These are phyloP conservation scores for Cucurbita ficifolia DNA, from an alignment of 306 rosid genomes.

Conservation along the genomic window DNA sequence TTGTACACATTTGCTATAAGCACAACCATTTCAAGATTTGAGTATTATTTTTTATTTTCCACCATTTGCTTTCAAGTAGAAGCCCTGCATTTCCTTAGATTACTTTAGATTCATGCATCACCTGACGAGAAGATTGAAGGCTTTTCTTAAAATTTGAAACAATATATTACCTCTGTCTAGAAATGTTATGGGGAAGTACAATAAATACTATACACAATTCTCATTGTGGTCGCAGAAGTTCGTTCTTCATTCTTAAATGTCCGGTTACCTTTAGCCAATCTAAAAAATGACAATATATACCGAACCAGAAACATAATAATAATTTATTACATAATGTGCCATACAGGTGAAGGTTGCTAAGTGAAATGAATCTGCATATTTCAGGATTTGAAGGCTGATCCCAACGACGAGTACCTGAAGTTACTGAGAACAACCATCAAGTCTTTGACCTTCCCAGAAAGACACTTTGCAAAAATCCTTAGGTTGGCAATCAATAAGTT, in stretches of 20 bases:
- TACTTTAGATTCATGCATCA: neutral
- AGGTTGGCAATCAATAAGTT: conserved; percentile 49
- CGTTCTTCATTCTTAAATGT: neutral
- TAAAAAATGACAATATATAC: neutral
- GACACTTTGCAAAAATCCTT: conserved; percentile 45
- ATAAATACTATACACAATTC: neutral
- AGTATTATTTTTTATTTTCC: neutral
- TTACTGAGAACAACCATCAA: conserved; percentile 47
- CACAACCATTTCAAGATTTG: neutral
- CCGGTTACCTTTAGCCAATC: neutral
- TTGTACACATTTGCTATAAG: neutral
- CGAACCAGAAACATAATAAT: neutral
- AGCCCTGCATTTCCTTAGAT: neutral
- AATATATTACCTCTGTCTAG: neutral
- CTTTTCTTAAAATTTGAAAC: neutral
- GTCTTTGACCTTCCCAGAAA: conserved; percentile 63
- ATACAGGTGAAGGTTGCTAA: neutral
- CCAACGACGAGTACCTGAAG: conserved; percentile 49
- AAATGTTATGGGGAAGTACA: neutral
- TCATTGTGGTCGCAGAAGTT: neutral
- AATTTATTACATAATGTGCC: neutral
- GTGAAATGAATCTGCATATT: neutral
- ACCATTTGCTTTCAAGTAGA: neutral
- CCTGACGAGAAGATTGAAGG: neutral
- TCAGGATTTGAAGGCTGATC: conserved; percentile 71